These are phyloP conservation scores for Penicillium vulpinum DNA, from an alignment of 2,329 filamentous ascomycete species.

Conservation along the genomic window DNA sequence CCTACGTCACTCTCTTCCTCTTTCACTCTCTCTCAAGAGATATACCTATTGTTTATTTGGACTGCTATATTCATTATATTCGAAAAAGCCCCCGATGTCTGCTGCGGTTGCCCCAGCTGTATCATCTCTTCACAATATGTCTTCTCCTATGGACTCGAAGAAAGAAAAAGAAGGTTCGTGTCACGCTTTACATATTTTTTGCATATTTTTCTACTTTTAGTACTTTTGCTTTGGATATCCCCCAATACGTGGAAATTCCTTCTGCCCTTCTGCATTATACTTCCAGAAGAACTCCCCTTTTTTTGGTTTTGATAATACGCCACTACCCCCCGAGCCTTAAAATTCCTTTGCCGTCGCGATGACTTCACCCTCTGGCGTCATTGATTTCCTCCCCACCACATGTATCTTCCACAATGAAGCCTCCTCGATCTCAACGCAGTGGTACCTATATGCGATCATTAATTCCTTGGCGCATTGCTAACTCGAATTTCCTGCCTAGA, in stretches of 20 bases:
- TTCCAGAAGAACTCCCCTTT: constrained; percentile 21
- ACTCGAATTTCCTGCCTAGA: constrained; percentile 25
- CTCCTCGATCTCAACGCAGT: constrained; percentile 17
- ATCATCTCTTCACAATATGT: constrained; percentile 32
- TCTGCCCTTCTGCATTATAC: constrained; percentile 10
- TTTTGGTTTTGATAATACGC: constrained; percentile 33
- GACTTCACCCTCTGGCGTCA: constrained; percentile 41
- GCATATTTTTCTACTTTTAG: constrained; percentile 9
- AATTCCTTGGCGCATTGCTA: constrained; percentile 21
- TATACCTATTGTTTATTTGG: constrained; percentile 20
- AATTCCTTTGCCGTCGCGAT: constrained; percentile 34
- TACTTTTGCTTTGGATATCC: constrained; percentile 12
- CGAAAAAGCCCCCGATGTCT: constrained; percentile 36
- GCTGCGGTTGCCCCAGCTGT: constrained; percentile 41
- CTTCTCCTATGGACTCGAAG: constrained; percentile 47
- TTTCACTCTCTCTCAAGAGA: constrained; percentile 24
- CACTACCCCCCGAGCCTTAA: constrained; percentile 31
- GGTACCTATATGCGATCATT: constrained; percentile 25
- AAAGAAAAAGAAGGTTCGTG: constrained; percentile 44
- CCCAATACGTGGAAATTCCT: too few relatives aligned
- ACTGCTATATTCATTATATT: constrained; percentile 12
- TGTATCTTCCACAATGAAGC: constrained; percentile 18
- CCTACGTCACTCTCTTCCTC: constrained; percentile 41
- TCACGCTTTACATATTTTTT: constrained; percentile 14
- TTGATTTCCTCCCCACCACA: constrained; percentile 30